Percentiles rank a stretch among this genome's conserved stretches.
These are phyloP conservation scores for Ustilago tritici DNA, from an alignment of 1,284 basidiomycete genomes.

Conservation along the genomic window DNA sequence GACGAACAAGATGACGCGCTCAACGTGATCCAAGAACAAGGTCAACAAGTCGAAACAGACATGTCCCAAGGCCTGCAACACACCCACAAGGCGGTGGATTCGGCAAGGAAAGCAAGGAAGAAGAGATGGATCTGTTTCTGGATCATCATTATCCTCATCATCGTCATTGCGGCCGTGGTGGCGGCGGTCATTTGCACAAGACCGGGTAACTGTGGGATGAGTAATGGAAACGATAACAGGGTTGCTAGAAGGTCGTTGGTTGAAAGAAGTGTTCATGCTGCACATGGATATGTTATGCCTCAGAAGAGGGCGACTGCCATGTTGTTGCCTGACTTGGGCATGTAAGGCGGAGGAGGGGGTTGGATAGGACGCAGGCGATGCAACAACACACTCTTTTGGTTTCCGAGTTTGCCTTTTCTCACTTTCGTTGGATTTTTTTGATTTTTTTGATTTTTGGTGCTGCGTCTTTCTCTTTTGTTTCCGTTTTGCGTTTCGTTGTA, in stretches of 20 bases:
- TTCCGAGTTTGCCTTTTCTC: neutral
- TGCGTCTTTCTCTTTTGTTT: neutral
- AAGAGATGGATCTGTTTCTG: constrained; percentile 72
- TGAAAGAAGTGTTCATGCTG: constrained; percentile 16
- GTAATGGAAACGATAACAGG: constrained; percentile 13
- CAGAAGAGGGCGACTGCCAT: constrained; percentile 25
- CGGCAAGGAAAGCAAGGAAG: constrained; percentile 80
- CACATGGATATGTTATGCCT: constrained; percentile 20
- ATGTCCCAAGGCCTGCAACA: constrained; percentile 72
- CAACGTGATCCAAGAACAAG: constrained; percentile 64
- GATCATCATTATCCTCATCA: constrained; percentile 58
- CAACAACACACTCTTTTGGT: constrained; percentile 18
- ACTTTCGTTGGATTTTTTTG: neutral
- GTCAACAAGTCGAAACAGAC: constrained; percentile 62
- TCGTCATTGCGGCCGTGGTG: constrained; percentile 58
- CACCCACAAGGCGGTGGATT: constrained; percentile 77
- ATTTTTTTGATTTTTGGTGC: neutral
- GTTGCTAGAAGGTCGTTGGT: constrained; percentile 24
- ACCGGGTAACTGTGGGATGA: constrained; percentile 25
- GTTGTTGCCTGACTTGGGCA: constrained; percentile 35
- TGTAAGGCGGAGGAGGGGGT: constrained; percentile 11
- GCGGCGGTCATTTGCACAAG: constrained; percentile 56
- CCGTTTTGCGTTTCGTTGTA: constrained; percentile 4
- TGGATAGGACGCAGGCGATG: neutral
- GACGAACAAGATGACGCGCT: constrained; percentile 68